A percentile compares a stretch with the other conserved stretches of the same genome.
Conservation (phyloP, 805 yeast species). For the Yamadazyma akitaensis region DNA sequence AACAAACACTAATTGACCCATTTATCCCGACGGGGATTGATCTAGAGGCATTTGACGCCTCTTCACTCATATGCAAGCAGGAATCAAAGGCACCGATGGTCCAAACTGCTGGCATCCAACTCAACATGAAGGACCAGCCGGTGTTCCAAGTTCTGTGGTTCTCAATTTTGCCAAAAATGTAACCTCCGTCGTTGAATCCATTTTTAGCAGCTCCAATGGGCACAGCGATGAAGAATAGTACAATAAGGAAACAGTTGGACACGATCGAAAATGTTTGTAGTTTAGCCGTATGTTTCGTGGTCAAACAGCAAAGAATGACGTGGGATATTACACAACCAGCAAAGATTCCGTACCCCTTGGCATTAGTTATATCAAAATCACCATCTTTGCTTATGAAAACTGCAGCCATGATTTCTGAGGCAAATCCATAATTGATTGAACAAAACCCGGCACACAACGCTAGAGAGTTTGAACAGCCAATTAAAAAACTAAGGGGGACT, state of each 20-base stretch:
- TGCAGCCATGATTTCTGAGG: constrained; percentile 55
- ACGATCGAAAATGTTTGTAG: constrained; percentile 59
- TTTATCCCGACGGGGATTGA: constrained; percentile 67
- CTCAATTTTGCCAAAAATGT: constrained; percentile 52
- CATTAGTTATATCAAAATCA: constrained; percentile 50
- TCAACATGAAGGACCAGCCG: constrained; percentile 45
- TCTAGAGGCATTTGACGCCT: constrained; percentile 57
- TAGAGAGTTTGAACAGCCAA: constrained; percentile 66
- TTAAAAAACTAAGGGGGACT: constrained; percentile 55
- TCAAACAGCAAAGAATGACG: constrained; percentile 49
- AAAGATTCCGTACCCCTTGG: constrained; percentile 60
- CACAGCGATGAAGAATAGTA: constrained; percentile 57
- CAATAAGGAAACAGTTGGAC: constrained; percentile 50
- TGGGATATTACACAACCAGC: constrained; percentile 58
- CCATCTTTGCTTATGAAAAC: constrained; percentile 56
- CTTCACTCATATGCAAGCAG: constrained; percentile 71
- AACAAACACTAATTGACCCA: constrained; percentile 54
- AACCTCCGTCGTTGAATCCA: constrained; percentile 25
- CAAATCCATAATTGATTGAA: constrained; percentile 68
- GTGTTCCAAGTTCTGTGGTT: constrained; percentile 49
- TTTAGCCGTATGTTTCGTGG: constrained; percentile 55
- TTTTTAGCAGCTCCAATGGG: constrained; percentile 52
- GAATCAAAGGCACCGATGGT: constrained; percentile 73
- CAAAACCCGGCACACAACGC: constrained; percentile 67
- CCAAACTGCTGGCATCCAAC: constrained; percentile 71